These are phyloP conservation scores for Fraxinus pennsylvanica DNA, from an alignment of 257 asterid species.

Conservation along the genomic window DNA sequence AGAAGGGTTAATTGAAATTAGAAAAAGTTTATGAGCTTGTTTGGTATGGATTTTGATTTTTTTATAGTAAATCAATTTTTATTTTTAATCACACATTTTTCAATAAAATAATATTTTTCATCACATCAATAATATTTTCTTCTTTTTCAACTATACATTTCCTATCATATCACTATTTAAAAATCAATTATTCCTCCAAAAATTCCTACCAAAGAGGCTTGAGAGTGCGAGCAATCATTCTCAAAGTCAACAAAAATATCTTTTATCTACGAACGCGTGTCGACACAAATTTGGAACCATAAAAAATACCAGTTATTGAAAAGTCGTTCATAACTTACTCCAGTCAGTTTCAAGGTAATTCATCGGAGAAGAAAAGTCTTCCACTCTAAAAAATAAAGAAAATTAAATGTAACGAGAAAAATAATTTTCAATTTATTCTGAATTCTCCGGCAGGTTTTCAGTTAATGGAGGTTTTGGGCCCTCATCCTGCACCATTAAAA, in stretches of 20 bases:
- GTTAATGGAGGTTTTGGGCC: constrained; percentile 33
- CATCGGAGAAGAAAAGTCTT: constrained; percentile 7
- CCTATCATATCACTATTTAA: too few relatives aligned
- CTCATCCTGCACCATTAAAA: constrained; percentile 17
- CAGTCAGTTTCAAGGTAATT: constrained; percentile 20
- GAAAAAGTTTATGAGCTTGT: too few relatives aligned
- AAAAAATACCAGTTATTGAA: constrained; percentile 10
- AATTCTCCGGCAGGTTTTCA: constrained; percentile 8
- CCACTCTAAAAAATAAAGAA: not conserved
- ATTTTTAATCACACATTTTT: too few relatives aligned
- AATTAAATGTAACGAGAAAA: not conserved
- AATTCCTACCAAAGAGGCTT: too few relatives aligned
- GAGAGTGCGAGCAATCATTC: too few relatives aligned
- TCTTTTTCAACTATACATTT: too few relatives aligned
- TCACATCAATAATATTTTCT: too few relatives aligned
- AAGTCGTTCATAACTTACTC: constrained; percentile 21
- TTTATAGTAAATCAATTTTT: too few relatives aligned
- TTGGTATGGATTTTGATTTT: too few relatives aligned
- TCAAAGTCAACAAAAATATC: too few relatives aligned
- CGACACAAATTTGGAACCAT: constrained; percentile 27
- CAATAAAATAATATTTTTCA: too few relatives aligned
- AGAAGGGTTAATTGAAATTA: not conserved
- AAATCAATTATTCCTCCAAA: too few relatives aligned
- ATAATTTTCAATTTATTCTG: constrained; percentile 7
- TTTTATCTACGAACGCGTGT: constrained; percentile 1